Base-by-base conservation (phyloP, 176 grass and related monocot genomes). In the Oryza rufipogon region DNA sequence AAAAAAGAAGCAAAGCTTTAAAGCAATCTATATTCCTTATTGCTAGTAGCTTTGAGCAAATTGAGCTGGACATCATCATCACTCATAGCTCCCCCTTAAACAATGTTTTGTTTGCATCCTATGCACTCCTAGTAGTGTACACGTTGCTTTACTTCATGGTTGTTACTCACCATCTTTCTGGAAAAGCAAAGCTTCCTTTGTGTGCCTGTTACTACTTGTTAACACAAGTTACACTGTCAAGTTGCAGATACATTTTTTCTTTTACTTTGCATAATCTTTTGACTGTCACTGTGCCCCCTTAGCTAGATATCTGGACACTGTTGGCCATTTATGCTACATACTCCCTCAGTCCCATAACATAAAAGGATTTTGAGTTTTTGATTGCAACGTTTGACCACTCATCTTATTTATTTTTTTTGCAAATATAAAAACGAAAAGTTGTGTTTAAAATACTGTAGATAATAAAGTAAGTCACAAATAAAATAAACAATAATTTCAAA, bases 11-110 rank as follows among this genome's bases (percentile, higher is more conserved):
- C 28, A 68, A 82, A 16, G 19, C 79, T 86, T 60, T 1, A 32
- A 74, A 70, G 84, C 68, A 68, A 74, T 80, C 47, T 49, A 30
- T 34, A 2, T 49, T 58, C 54, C 19, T 58, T 58, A 58, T 58
- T 58, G n/a, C 19, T 20, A 51, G 13, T 20, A 51, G 17, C 11
- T 83, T 83, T 74, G 36, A 22, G 20, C 20, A 9, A 16, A 61
- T 61, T 23, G 58, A 48, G 88, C 75, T 70, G 71, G 71, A 36
- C 71, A 39, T 39, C 41, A 22, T 71, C 64, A 81, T 42, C 13
- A 75, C 72, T 46, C 45, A 32, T 56, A 56, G 52, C 16, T 56
- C 1, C 7, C 32, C 19, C 68, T 58, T 16, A 66, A 63, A 23
- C n/a, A 63, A 28, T 15, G n/a, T 25, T 47, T 74, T 47, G 33